These are phyloP conservation scores for Mucor lusitanicus DNA, from an alignment of 371 early-diverging fungal genomes.

Conservation along the genomic window DNA sequence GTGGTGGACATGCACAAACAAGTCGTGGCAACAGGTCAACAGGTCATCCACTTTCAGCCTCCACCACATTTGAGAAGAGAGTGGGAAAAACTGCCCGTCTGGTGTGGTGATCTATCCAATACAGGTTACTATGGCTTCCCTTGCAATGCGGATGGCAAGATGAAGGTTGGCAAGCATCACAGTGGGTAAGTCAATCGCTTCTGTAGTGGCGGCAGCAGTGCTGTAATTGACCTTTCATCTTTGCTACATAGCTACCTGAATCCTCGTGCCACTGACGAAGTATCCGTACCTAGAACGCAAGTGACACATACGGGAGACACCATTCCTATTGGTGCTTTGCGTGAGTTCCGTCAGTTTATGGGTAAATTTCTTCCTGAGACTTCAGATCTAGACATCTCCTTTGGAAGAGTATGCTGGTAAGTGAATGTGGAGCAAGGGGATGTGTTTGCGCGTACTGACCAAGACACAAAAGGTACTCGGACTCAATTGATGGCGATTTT, in stretches of 20 bases:
- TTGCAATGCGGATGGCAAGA: conserved; percentile 30
- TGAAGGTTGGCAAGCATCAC: conserved; percentile 50
- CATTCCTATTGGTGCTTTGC: conserved; percentile 38
- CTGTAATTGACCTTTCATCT: neutral
- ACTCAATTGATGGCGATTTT: conserved; percentile 49
- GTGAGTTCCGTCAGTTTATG: conserved; percentile 35
- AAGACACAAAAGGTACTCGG: conserved; percentile 36
- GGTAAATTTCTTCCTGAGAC: conserved; percentile 38
- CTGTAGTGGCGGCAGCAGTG: neutral
- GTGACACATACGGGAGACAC: conserved; percentile 38
- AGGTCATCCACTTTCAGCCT: conserved; percentile 53
- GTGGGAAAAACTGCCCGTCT: conserved; percentile 48
- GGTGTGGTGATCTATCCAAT: conserved; percentile 53
- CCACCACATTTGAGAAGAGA: conserved; percentile 9
- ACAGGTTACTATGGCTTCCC: conserved; percentile 56
- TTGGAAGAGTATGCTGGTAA: conserved; percentile 46
- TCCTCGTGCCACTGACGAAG: conserved; percentile 28
- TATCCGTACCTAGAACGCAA: conserved; percentile 51
- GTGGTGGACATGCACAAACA: conserved; percentile 43
- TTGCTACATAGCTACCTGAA: conserved; percentile 22
- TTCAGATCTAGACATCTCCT: conserved; percentile 27
- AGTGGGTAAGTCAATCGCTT: conserved; percentile 21
- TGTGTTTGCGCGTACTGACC: neutral
- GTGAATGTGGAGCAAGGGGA: neutral
- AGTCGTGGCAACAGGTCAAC: conserved; percentile 52